Percentiles rank a stretch among this genome's conserved stretches.
Conservation (phyloP, 225 moss, liverwort and hornwort species). For the Physcomitrellopsis africana region DNA sequence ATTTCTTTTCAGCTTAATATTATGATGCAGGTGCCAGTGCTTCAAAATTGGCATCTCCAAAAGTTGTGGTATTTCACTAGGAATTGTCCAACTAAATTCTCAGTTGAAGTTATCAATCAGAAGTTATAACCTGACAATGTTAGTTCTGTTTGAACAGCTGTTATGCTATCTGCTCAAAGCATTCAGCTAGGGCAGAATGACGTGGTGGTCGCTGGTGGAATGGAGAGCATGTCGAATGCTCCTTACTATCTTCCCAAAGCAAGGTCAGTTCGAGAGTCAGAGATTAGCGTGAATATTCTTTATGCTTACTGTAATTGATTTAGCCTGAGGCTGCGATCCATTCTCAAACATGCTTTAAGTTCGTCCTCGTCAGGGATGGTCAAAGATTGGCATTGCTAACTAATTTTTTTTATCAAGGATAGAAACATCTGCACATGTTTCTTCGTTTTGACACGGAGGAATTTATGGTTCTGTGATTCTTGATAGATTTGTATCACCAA, state of each 20-base stretch:
- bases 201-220: constrained; percentile 90
- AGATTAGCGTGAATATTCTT: neutral
- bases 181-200: constrained; percentile 91
- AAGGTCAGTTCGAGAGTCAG: constrained; percentile 51
- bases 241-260: constrained; percentile 98
- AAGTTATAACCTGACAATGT: neutral
- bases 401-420: neutral
- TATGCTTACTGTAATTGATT: neutral
- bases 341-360: neutral
- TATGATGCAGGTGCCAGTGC: neutral
- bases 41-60: neutral
- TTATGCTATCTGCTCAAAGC: constrained; percentile 91
- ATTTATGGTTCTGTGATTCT: neutral
- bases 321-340: neutral
- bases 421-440: too few relatives aligned
- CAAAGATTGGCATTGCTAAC: neutral
- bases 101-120: too few relatives aligned
- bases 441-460: too few relatives aligned
- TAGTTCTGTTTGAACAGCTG: constrained; percentile 52
- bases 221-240: constrained; percentile 98
- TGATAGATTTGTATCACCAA: neutral
- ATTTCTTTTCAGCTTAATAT: neutral
- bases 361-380: neutral
- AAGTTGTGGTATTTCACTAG: neutral
- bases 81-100: too few relatives aligned